These are phyloP conservation scores for Arctium minus DNA, from an alignment of 129 eudicot species.

Conservation along the genomic window DNA sequence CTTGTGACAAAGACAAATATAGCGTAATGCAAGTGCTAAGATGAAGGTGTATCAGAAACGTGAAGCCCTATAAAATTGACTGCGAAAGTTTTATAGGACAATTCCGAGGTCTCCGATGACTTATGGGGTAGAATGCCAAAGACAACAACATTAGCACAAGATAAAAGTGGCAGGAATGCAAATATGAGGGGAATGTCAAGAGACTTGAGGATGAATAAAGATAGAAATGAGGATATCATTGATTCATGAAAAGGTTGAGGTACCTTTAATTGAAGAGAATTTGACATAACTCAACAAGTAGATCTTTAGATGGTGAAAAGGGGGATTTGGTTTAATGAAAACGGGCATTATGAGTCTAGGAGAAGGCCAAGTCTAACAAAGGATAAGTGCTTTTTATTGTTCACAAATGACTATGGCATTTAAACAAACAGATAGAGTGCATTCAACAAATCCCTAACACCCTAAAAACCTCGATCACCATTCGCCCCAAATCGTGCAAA, in stretches of 20 bases:
- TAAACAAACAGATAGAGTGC: slow-evolving; percentile 17
- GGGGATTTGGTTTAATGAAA: neutral
- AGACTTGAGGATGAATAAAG: neutral
- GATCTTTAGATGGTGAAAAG: neutral
- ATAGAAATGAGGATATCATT: neutral
- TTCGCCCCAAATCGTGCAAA: neutral
- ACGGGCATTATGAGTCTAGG: neutral
- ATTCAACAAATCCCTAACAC: neutral
- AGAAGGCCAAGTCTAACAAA: neutral
- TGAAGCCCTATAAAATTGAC: no score
- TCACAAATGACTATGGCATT: neutral
- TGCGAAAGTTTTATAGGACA: no score
- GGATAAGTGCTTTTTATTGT: neutral
- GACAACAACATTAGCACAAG: neutral
- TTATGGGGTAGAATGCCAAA: neutral
- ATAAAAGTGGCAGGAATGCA: neutral
- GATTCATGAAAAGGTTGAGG: neutral
- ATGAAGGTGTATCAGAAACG: no score
- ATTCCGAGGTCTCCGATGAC: neutral
- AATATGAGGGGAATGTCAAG: no score
- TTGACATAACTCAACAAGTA: neutral
- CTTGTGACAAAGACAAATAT: no score
- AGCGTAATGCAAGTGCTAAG: no score
- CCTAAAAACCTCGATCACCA: neutral
- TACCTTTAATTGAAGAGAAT: neutral